A percentile compares a stretch with the other conserved stretches of the same genome.
phyloP scores from a whole-genome alignment of 345 rosid species.

The Draba incana region DNA sequence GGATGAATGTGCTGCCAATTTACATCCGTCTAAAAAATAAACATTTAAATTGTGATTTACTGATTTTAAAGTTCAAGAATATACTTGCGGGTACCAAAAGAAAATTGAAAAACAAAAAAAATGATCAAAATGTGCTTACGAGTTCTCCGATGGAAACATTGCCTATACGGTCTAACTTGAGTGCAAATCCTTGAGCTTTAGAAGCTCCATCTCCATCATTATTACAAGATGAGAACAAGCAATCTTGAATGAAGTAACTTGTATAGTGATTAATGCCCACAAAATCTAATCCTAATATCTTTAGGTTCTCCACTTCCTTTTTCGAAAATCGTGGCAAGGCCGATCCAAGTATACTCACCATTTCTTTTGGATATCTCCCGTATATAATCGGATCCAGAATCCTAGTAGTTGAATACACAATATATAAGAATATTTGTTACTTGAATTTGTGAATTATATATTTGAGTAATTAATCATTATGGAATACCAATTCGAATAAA shows the following conservation, averaged over 20 bases:
- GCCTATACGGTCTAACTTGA: constrained; percentile 42
- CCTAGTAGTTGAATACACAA: constrained; percentile 39
- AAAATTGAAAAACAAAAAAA: neutral
- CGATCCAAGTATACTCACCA: constrained; percentile 55
- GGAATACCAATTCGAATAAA: constrained; percentile 61
- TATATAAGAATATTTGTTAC: neutral
- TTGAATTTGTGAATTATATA: neutral
- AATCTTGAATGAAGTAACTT: constrained; percentile 59
- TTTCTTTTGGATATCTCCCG: constrained; percentile 60
- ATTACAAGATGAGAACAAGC: constrained; percentile 55
- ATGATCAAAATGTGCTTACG: constrained; percentile 42
- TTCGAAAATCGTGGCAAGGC: constrained; percentile 55
- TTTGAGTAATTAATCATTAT: constrained; percentile 3
- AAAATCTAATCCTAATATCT: constrained; percentile 52
- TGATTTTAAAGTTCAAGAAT: neutral
- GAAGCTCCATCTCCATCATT: constrained; percentile 54
- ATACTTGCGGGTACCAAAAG: too few relatives aligned
- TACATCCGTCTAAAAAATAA: constrained; percentile 49
- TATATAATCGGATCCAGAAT: constrained; percentile 63
- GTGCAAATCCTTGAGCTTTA: constrained; percentile 52
- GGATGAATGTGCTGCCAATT: constrained; percentile 59
- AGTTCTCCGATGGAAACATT: constrained; percentile 55
- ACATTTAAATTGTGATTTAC: neutral
- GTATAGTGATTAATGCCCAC: constrained; percentile 71
- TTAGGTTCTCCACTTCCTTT: constrained; percentile 45